Percentiles rank a stretch among this genome's conserved stretches.
Evolutionary conservation across 441 rosid genomes (phyloP).

Genomic region (Dalechampia spathulata): DNA sequence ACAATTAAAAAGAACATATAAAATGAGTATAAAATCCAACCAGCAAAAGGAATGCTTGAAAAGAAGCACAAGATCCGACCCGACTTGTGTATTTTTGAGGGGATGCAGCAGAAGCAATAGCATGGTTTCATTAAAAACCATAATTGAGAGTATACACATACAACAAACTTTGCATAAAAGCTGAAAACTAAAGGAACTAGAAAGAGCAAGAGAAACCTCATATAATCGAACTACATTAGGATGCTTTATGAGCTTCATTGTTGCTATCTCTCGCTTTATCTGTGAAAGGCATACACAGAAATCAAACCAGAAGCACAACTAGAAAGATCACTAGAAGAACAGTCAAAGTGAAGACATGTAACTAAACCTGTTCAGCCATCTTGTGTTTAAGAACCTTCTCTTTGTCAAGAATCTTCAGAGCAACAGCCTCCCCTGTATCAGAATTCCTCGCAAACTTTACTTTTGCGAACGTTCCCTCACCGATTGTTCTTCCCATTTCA

Average conservation of each 20-base stretch:
- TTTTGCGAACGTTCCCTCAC: conserved; percentile 96
- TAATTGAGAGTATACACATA: no score
- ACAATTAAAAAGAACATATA: no score
- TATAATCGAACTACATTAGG: conserved; percentile 78
- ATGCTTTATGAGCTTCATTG: conserved; percentile 88
- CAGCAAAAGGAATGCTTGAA: no score
- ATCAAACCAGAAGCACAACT: no score
- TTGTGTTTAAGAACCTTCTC: conserved; percentile 95
- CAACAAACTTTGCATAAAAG: background rate
- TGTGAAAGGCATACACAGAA: conserved; percentile 28
- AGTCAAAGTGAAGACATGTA: background rate
- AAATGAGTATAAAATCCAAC: no score
- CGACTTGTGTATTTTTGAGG: no score
- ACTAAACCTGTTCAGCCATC: conserved; percentile 85
- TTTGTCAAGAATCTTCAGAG: conserved; percentile 94
- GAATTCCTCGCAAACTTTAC: conserved; percentile 91
- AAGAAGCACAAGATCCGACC: no score
- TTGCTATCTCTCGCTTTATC: conserved; percentile 84
- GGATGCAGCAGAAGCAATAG: no score
- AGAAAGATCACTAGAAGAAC: background rate
- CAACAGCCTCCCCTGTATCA: conserved; percentile 73
- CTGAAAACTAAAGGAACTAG: background rate
- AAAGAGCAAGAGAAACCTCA: conserved; percentile 47
- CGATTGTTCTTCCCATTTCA: conserved; percentile 96
- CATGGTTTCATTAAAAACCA: no score